These are phyloP conservation scores for Rheum nobile DNA, from an alignment of 148 eudicot species.

Conservation along the genomic window DNA sequence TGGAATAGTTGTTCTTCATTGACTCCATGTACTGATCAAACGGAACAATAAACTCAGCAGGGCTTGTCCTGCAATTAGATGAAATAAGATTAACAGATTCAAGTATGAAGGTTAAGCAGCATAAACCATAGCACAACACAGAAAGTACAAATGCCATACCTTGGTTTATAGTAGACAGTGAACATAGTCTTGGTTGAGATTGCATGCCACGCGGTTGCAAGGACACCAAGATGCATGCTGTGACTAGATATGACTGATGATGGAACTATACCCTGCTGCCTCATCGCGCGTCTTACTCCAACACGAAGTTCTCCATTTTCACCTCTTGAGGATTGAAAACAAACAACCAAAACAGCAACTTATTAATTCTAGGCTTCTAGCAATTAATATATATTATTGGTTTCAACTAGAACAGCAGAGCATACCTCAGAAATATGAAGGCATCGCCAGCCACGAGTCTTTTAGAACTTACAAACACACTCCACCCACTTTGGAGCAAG, in stretches of 20 bases:
- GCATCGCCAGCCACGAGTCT: constrained; percentile 99
- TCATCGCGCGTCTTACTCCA: constrained; percentile 94
- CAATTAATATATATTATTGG: neutral
- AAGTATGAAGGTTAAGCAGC: neutral
- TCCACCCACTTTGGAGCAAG: constrained; percentile 98
- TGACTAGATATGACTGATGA: constrained; percentile 98
- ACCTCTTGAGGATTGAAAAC: constrained; percentile 37
- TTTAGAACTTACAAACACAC: constrained; percentile 98
- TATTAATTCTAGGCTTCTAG: neutral
- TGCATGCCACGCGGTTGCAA: constrained; percentile 98
- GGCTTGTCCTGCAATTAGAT: constrained; percentile 63
- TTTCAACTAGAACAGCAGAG: neutral
- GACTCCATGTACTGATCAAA: constrained; percentile 83
- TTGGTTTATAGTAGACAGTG: constrained; percentile 92
- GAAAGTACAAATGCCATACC: constrained; percentile 26
- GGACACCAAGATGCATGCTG: constrained; percentile 98
- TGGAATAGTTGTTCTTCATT: constrained; percentile 55
- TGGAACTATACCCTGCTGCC: constrained; percentile 77
- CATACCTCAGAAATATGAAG: constrained; percentile 89
- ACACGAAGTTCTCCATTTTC: constrained; percentile 98
- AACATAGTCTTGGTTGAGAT: constrained; percentile 68
- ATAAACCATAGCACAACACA: neutral
- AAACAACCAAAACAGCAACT: neutral
- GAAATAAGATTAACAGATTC: neutral
- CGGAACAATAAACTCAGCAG: constrained; percentile 90